Percentiles rank a stretch among this genome's conserved stretches.
These are phyloP conservation scores for Citrus maxima DNA, from an alignment of 345 rosid genomes.

Conservation along the genomic window DNA sequence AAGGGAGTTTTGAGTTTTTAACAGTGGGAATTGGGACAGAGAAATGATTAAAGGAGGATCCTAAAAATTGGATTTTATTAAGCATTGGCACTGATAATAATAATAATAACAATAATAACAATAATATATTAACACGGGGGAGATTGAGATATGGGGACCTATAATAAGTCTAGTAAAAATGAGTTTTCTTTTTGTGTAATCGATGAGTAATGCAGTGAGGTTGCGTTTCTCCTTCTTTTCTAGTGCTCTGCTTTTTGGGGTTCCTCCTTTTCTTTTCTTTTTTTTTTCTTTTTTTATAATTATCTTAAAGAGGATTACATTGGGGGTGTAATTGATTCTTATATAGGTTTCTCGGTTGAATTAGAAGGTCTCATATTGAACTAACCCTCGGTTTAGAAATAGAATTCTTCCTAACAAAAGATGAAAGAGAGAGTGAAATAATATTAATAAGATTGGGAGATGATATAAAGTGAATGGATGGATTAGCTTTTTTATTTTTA, in stretches of 20 bases:
- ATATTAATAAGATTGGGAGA: background rate
- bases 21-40: conserved; percentile 21
- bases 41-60: conserved; percentile 32
- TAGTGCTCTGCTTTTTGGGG: conserved; percentile 16
- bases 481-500: too few relatives aligned
- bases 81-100: conserved; percentile 6
- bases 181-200: conserved; percentile 37
- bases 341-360: conserved; percentile 12
- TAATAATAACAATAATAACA: conserved; percentile 5
- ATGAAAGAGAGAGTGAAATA: conserved; percentile 14
- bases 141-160: too few relatives aligned
- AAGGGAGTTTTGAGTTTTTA: conserved; percentile 24
- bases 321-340: conserved; percentile 10
- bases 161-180: background rate
- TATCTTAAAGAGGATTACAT: background rate
- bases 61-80: conserved; percentile 30
- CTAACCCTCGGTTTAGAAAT: conserved; percentile 20
- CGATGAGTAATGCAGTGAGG: conserved; percentile 36
- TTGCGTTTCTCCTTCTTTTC: conserved; percentile 8
- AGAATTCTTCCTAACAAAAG: conserved; percentile 40
- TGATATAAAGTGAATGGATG: conserved; percentile 15
- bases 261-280: too few relatives aligned
- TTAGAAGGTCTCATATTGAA: conserved; percentile 8
- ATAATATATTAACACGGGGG: too few relatives aligned
- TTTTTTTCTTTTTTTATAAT: too few relatives aligned